Base-by-base conservation (phyloP, 768 basidiomycete genomes). In the Flagelloscypha sp. region DNA sequence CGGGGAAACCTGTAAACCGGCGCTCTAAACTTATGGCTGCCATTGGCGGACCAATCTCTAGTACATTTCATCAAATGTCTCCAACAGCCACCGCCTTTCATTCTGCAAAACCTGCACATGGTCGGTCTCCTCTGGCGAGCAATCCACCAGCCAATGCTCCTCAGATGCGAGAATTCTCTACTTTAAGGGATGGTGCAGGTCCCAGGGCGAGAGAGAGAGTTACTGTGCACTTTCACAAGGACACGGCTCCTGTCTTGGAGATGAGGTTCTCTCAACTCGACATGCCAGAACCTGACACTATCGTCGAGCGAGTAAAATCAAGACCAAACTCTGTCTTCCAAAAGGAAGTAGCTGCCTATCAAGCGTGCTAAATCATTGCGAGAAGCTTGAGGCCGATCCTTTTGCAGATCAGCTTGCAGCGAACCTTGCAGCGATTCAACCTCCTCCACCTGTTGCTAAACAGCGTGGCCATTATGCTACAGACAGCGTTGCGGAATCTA, bases 31-130 rank as follows among this genome's bases (percentile, higher is more conserved):
- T 73, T 16, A 61, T 52, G 12, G 48, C 59, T 19, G 49, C 76
- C 35, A 76, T 80, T 29, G 67, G 75, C 30, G 72, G 74, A 41
- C 74, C 74, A 27, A 66, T 69, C 18, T 45, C 63, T 36, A 74
- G 65, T 46, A 70, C 70, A 13, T 76, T 81, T 54, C 68, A 57
- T 15, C 68, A 68, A 43, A 47, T 79, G n/a, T 61, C 75, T 0
- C 74, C 67, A 11, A 57, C 57, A 7, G 63, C 62, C 11, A 53
- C 59, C 8, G 45, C 52, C 1, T 70, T 68, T 41, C 65, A 67
- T 41, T 42, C 56, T 5, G 54, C 53, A 9, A 46, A 54, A 3
- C 27, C 27, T 10, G 43, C 30, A 23, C 40, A 30, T 35, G 37
- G 28, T 18, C 44, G 17, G 21, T 42, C 30, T 41, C 43, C 44